phyloP scores from a whole-genome alignment of 192 early-diverging fungal genomes.

The Coemansia sp. region DNA sequence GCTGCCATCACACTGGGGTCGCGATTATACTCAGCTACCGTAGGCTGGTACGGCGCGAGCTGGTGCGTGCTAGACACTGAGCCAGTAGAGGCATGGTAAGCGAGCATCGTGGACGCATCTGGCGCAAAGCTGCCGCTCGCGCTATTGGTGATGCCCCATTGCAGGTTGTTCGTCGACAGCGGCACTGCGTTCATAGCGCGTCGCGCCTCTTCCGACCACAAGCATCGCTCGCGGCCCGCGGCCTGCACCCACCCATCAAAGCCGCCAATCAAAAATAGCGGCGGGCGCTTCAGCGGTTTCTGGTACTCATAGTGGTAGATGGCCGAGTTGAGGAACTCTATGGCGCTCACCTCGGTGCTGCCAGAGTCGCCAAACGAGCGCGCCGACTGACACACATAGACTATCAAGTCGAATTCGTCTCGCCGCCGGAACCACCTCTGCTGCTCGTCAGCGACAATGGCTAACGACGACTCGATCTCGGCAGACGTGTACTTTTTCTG shows the following conservation, averaged over 20 bases:
- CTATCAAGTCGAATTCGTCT: conserved; percentile 70
- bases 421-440: conserved; percentile 68
- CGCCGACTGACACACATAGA: conserved; percentile 68
- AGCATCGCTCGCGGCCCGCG: conserved; percentile 41
- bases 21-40: neutral
- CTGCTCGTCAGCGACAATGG: conserved; percentile 62
- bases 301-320: conserved; percentile 67
- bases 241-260: conserved; percentile 74
- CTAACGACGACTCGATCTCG: conserved; percentile 60
- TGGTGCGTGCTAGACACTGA: conserved; percentile 5
- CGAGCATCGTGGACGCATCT: conserved; percentile 12
- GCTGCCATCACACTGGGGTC: neutral
- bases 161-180: neutral
- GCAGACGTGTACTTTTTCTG: conserved; percentile 61
- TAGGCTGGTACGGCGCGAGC: conserved; percentile 10
- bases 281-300: conserved; percentile 57
- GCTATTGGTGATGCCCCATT: conserved; percentile 3
- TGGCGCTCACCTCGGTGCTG: conserved; percentile 13
- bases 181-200: conserved; percentile 2
- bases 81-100: conserved; percentile 22
- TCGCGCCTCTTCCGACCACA: conserved; percentile 35
- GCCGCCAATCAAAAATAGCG: conserved; percentile 78
- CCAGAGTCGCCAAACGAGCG: conserved; percentile 49
- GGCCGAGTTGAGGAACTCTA: conserved; percentile 58
- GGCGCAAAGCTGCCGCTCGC: neutral